These are phyloP conservation scores for Rhizopus sp. DNA, from an alignment of 371 early-diverging fungal genomes.

Conservation along the genomic window DNA sequence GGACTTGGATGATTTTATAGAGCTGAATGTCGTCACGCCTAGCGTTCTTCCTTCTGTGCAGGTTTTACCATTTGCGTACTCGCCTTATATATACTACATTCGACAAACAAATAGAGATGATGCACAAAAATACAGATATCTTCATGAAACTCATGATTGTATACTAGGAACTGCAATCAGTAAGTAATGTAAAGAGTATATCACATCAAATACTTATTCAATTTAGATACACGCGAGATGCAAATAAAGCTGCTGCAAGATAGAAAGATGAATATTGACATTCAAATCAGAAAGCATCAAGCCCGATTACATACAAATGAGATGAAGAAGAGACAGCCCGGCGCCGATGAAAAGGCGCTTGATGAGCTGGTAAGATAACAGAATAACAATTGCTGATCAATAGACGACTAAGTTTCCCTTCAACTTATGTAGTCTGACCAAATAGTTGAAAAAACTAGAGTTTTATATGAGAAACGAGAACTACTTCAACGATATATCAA, in stretches of 20 bases:
- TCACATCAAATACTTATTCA: background rate
- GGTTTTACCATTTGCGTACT: conserved; percentile 63
- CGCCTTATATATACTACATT: conserved; percentile 64
- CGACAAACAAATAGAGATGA: conserved; percentile 54
- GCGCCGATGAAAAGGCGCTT: conserved; percentile 15
- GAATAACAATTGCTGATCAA: background rate
- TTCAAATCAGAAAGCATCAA: conserved; percentile 58
- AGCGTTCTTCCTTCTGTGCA: conserved; percentile 32
- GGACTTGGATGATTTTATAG: conserved; percentile 54
- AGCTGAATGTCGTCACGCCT: conserved; percentile 29
- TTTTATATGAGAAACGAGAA: conserved; percentile 47
- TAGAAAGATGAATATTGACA: conserved; percentile 61
- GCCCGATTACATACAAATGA: conserved; percentile 41
- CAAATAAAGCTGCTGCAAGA: conserved; percentile 56
- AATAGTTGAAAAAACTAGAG: conserved; percentile 45
- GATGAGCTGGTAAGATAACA: conserved; percentile 16
- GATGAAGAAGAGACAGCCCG: conserved; percentile 22
- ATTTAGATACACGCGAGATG: conserved; percentile 54
- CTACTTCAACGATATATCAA: conserved; percentile 42
- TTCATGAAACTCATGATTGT: conserved; percentile 52
- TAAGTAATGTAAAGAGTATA: conserved; percentile 19
- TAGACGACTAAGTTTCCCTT: background rate
- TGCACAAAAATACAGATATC: conserved; percentile 40
- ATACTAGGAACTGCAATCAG: conserved; percentile 50
- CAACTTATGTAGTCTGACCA: conserved; percentile 31